phyloP scores from a whole-genome alignment of 2,329 filamentous ascomycete genomes.

The Exophiala calicioides region DNA sequence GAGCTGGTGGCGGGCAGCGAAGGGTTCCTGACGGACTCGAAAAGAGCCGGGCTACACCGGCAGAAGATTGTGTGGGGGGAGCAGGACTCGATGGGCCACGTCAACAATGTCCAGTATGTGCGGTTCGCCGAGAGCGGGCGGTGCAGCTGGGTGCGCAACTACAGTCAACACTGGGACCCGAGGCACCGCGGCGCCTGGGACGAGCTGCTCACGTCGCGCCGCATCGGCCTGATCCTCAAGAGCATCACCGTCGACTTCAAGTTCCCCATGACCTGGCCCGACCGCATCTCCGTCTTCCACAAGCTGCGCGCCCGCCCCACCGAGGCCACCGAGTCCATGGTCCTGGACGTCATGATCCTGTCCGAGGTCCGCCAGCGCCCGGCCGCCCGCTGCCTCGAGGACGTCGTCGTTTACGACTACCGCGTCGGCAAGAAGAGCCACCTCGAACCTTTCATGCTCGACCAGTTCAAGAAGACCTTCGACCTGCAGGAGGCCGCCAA shows the following conservation, averaged over 20 bases:
- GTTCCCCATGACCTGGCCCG: conserved; percentile 83
- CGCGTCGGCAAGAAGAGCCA: conserved; percentile 56
- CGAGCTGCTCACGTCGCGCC: conserved; percentile 65
- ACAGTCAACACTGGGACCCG: conserved; percentile 64
- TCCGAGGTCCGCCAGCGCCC: conserved; percentile 73
- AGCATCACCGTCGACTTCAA: conserved; percentile 84
- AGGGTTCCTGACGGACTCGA: conserved; percentile 68
- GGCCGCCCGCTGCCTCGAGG: conserved; percentile 74
- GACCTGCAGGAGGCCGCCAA: conserved; percentile 62
- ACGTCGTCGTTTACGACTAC: conserved; percentile 79
- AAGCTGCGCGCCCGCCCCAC: conserved; percentile 63
- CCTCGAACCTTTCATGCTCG: conserved; percentile 62
- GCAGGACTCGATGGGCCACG: conserved; percentile 62
- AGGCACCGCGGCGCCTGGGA: conserved; percentile 65
- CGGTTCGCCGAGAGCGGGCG: conserved; percentile 80
- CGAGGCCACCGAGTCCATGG: conserved; percentile 54
- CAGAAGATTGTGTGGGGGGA: conserved; percentile 81
- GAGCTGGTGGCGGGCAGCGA: conserved; percentile 71
- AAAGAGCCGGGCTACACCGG: conserved; percentile 62
- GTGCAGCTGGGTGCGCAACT: conserved; percentile 74
- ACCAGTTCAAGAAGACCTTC: conserved; percentile 62
- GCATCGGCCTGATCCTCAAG: conserved; percentile 73
- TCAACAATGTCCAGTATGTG: conserved; percentile 84
- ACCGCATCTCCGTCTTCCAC: conserved; percentile 80
- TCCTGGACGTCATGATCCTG: conserved; percentile 65